Conservation (phyloP, 371 early-diverging fungal genomes). For the Funneliformis caledonium region DNA sequence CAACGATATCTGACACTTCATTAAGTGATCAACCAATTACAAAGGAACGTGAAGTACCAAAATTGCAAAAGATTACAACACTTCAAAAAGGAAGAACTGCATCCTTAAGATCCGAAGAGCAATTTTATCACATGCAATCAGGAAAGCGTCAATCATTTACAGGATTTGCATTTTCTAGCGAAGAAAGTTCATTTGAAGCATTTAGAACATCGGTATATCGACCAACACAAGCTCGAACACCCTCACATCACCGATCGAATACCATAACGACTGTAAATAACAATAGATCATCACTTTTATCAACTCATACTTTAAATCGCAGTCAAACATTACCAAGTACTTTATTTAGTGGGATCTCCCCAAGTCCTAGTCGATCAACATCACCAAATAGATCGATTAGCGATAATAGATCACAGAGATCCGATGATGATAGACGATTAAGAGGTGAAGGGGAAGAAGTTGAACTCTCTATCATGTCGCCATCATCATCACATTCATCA, state of each 20-base stretch:
- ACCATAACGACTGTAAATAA: not conserved
- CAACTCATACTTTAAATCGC: slow-evolving; percentile 11
- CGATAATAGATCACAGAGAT: not conserved
- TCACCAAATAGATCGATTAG: slow-evolving; percentile 13
- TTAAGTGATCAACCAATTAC: slow-evolving; percentile 38
- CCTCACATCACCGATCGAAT: not conserved
- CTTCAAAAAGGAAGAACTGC: not conserved
- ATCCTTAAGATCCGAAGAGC: slow-evolving; percentile 34
- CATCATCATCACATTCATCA: slow-evolving; percentile 4
- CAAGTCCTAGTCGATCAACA: slow-evolving; percentile 11
- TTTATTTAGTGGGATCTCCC: slow-evolving; percentile 10
- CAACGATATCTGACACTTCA: slow-evolving; percentile 42
- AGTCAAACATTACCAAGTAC: slow-evolving; percentile 27
- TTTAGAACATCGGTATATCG: slow-evolving; percentile 31
- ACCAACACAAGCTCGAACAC: slow-evolving; percentile 13
- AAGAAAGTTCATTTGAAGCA: slow-evolving; percentile 36
- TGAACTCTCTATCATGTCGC: slow-evolving; percentile 28
- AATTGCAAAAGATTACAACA: slow-evolving; percentile 1
- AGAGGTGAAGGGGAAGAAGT: slow-evolving; percentile 16
- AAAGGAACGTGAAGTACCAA: slow-evolving; percentile 7
- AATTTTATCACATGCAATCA: slow-evolving; percentile 29
- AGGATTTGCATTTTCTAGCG: slow-evolving; percentile 39
- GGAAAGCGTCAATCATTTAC: slow-evolving; percentile 40
- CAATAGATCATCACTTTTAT: not conserved
- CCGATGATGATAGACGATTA: not conserved